These are phyloP conservation scores for Arxiozyma bovina DNA, from an alignment of 1,139 yeast genomes.

Conservation along the genomic window DNA sequence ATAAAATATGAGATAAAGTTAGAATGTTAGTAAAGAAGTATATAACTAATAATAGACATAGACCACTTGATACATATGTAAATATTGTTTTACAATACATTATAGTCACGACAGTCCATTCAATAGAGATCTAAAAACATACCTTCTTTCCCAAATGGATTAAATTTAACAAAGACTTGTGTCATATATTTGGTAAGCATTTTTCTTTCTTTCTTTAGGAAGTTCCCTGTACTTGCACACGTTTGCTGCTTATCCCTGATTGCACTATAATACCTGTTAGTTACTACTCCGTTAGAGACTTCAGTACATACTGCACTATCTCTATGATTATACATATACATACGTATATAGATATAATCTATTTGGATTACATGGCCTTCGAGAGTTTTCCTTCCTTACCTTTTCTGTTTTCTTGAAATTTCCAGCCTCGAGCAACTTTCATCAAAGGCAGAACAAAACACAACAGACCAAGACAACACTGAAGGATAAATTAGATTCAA, in stretches of 20 bases:
- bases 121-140: slow-evolving; percentile 22
- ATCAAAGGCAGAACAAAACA: no score
- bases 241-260: no score
- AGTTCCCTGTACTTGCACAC: no score
- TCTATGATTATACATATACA: no score
- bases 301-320: no score
- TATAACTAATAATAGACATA: background rate
- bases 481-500: background rate
- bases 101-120: background rate
- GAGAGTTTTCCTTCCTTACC: background rate
- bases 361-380: no score
- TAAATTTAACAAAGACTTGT: slow-evolving; percentile 66
- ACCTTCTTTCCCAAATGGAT: slow-evolving; percentile 65
- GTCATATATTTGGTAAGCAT: slow-evolving; percentile 86
- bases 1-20: slow-evolving; percentile 6
- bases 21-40: slow-evolving; percentile 5
- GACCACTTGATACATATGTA: no score
- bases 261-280: no score
- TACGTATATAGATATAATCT: no score
- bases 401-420: background rate
- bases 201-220: background rate
- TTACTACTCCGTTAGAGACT: no score
- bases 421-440: background rate
- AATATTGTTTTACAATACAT: background rate
- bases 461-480: background rate